Conservation (phyloP, 2,329 filamentous ascomycete genomes). For the Truncatella angustata region DNA sequence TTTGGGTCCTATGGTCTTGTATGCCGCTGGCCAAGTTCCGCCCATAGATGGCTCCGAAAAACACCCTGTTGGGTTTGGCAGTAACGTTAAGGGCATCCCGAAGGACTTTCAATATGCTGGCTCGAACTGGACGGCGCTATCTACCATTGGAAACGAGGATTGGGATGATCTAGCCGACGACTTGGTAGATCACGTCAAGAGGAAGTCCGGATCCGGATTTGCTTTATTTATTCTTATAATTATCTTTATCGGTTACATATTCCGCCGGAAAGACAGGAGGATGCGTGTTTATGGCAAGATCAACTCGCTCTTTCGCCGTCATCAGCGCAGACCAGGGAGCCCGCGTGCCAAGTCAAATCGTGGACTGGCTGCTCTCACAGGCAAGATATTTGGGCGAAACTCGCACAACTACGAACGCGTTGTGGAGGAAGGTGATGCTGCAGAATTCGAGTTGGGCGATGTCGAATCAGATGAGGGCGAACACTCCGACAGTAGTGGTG, state of each 20-base stretch:
- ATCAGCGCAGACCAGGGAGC: slow-evolving; percentile 43
- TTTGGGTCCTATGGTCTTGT: slow-evolving; percentile 91
- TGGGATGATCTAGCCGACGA: slow-evolving; percentile 51
- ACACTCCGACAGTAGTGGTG: slow-evolving; percentile 56
- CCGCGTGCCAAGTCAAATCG: slow-evolving; percentile 40
- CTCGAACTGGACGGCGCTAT: slow-evolving; percentile 42
- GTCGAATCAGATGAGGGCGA: slow-evolving; percentile 64
- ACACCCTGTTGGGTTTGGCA: slow-evolving; percentile 88
- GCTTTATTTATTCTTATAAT: slow-evolving; percentile 76
- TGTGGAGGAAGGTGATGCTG: slow-evolving; percentile 72
- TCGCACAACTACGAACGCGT: slow-evolving; percentile 74
- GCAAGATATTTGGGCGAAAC: slow-evolving; percentile 64
- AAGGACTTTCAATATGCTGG: slow-evolving; percentile 83
- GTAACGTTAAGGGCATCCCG: slow-evolving; percentile 69
- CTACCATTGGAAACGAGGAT: slow-evolving; percentile 42
- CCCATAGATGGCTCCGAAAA: slow-evolving; percentile 52
- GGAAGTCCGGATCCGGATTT: slow-evolving; percentile 70
- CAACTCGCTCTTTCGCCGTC: slow-evolving; percentile 38
- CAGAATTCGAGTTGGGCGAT: slow-evolving; percentile 76
- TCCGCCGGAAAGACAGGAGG: slow-evolving; percentile 77
- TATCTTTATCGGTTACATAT: slow-evolving; percentile 65
- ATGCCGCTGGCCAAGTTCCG: slow-evolving; percentile 85
- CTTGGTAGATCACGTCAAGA: slow-evolving; percentile 64
- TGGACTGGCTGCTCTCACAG: slow-evolving; percentile 49
- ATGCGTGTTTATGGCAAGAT: slow-evolving; percentile 58